phyloP scores from a whole-genome alignment of 2,329 filamentous ascomycete species.

The Ceratocystis alfenasii region DNA sequence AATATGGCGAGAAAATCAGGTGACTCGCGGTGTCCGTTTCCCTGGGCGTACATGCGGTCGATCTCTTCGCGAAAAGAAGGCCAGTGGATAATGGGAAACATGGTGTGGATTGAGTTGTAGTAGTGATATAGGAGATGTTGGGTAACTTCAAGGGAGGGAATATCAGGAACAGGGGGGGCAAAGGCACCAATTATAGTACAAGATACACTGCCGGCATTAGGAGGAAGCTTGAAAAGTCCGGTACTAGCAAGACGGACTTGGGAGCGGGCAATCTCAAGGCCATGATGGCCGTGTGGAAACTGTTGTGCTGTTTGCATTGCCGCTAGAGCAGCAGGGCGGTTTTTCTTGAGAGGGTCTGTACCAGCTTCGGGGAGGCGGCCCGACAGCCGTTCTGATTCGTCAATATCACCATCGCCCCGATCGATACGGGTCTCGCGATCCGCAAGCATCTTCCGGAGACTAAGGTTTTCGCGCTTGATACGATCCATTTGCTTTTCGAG shows the following conservation, averaged over 20 bases:
- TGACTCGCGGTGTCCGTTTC: slow-evolving; percentile 40
- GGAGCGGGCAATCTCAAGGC: slow-evolving; percentile 20
- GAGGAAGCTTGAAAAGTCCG: slow-evolving; percentile 21
- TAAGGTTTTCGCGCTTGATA: slow-evolving; percentile 67
- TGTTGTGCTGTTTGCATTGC: slow-evolving; percentile 20
- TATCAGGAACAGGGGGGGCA: slow-evolving; percentile 44
- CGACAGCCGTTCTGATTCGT: slow-evolving; percentile 38
- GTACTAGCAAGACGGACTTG: slow-evolving; percentile 21
- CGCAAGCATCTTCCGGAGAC: slow-evolving; percentile 53
- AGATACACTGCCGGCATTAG: slow-evolving; percentile 21
- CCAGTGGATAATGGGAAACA: slow-evolving; percentile 81
- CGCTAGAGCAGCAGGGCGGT: slow-evolving; percentile 20
- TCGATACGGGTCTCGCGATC: slow-evolving; percentile 41
- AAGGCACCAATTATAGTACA: slow-evolving; percentile 29
- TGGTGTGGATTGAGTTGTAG: slow-evolving; percentile 61
- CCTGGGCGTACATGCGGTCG: slow-evolving; percentile 60
- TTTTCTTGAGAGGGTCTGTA: slow-evolving; percentile 20
- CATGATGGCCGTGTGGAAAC: slow-evolving; percentile 19
- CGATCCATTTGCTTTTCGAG: slow-evolving; percentile 80
- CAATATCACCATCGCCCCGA: slow-evolving; percentile 36
- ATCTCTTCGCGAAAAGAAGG: slow-evolving; percentile 66
- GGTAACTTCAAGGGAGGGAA: slow-evolving; percentile 58
- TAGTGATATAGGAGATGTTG: slow-evolving; percentile 68
- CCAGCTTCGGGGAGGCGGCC: slow-evolving; percentile 17
- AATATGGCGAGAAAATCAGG: slow-evolving; percentile 68